Conservation (phyloP, 2,329 filamentous ascomycete genomes). For the Colletotrichum simmondsii region DNA sequence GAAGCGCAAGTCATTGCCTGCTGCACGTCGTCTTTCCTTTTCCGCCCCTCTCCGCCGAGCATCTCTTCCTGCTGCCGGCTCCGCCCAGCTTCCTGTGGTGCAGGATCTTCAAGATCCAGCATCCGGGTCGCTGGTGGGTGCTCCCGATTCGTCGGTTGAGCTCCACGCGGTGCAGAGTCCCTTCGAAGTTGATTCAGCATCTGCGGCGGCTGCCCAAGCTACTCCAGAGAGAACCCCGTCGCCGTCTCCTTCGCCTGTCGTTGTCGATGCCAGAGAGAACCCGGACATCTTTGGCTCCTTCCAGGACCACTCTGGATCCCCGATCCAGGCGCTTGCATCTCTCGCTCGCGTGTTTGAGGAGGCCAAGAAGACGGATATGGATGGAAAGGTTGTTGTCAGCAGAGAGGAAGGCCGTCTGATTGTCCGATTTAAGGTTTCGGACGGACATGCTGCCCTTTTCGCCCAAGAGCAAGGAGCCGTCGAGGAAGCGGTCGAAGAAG, state of each 20-base stretch:
- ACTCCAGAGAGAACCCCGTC: background rate
- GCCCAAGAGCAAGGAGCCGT: background rate
- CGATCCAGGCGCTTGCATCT: constrained; percentile 11
- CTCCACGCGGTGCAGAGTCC: constrained; percentile 28
- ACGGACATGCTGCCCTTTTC: constrained; percentile 3
- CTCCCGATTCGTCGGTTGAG: constrained; percentile 28
- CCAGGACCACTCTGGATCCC: constrained; percentile 15
- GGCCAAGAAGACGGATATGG: background rate
- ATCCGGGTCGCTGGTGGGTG: constrained; percentile 24
- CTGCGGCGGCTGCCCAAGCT: background rate
- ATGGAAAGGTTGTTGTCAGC: constrained; percentile 11
- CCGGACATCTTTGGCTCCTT: constrained; percentile 31
- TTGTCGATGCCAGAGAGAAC: constrained; percentile 28
- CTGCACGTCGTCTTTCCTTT: background rate
- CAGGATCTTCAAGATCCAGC: constrained; percentile 27
- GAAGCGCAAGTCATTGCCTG: constrained; percentile 20
- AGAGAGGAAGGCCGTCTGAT: constrained; percentile 20
- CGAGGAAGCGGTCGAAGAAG: background rate
- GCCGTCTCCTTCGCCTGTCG: constrained; percentile 14
- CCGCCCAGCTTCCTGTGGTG: constrained; percentile 17
- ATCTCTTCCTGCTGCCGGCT: constrained; percentile 14
- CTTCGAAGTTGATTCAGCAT: constrained; percentile 20
- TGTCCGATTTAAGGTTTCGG: constrained; percentile 33
- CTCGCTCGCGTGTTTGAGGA: constrained; percentile 18
- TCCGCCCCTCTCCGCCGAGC: constrained; percentile 18